Evolutionary conservation across 305 asterid genomes (phyloP).

Genomic region (Fraxinus paxiana): DNA sequence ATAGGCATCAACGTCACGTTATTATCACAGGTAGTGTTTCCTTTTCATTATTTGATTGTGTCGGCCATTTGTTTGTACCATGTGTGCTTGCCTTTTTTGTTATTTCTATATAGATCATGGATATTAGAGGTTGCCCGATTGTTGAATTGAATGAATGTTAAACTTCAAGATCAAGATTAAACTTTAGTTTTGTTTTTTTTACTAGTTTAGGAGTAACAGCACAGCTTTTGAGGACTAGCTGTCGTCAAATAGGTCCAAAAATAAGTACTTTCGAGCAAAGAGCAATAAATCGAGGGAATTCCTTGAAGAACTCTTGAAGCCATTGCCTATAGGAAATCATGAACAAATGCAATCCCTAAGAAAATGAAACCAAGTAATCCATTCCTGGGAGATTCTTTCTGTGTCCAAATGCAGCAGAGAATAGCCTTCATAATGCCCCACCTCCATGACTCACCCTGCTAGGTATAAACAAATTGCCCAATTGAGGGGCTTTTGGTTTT

Average conservation of each 20-base stretch:
- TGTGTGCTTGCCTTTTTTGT: background rate
- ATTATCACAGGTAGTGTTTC: conserved; percentile 74
- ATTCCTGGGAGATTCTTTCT: background rate
- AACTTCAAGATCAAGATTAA: conserved; percentile 25
- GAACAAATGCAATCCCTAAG: background rate
- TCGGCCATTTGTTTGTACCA: background rate
- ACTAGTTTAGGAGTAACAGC: background rate
- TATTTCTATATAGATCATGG: conserved; percentile 14
- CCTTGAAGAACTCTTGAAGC: background rate
- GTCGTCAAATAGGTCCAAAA: conserved; percentile 1
- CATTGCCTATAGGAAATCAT: conserved; percentile 18
- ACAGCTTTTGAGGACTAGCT: background rate
- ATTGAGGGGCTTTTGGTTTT: background rate
- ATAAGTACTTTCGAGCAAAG: background rate
- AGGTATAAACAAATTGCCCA: background rate
- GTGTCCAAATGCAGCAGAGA: background rate
- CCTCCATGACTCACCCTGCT: background rate
- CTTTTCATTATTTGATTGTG: background rate
- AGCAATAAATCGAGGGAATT: background rate
- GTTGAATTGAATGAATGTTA: conserved; percentile 6
- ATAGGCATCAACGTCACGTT: conserved; percentile 80
- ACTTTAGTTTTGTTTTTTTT: conserved; percentile 27
- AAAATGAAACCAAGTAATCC: background rate
- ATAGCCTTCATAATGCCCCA: background rate
- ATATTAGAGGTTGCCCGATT: background rate